phyloP scores from a whole-genome alignment of 495 filamentous ascomycete genomes.

The Hyaloscypha bicolor region DNA sequence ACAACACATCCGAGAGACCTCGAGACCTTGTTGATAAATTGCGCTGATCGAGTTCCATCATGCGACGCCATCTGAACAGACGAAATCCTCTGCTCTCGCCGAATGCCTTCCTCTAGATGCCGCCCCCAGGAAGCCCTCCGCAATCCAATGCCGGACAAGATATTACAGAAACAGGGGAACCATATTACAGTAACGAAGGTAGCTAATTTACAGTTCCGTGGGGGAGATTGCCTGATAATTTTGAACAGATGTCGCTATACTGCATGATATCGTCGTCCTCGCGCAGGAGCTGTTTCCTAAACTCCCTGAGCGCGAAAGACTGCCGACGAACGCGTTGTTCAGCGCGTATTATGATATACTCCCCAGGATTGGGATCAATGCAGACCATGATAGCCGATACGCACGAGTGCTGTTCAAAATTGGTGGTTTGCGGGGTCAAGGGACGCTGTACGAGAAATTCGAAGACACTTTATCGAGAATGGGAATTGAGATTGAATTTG shows the following conservation, averaged over 20 bases:
- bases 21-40: background rate
- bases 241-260: conserved; percentile 69
- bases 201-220: conserved; percentile 21
- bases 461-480: conserved; percentile 62
- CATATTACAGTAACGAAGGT: conserved; percentile 65
- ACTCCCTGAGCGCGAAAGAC: conserved; percentile 59
- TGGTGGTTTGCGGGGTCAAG: conserved; percentile 55
- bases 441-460: conserved; percentile 65
- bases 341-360: conserved; percentile 75
- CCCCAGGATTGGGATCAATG: conserved; percentile 63
- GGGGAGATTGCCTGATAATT: background rate
- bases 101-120: conserved; percentile 35
- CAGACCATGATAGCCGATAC: conserved; percentile 72
- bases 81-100: conserved; percentile 4
- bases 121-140: conserved; percentile 27
- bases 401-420: conserved; percentile 81
- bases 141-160: conserved; percentile 29
- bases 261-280: conserved; percentile 73
- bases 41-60: background rate
- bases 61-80: conserved; percentile 7
- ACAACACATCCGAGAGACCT: background rate
- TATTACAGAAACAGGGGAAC: conserved; percentile 19
- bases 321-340: conserved; percentile 80
- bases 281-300: conserved; percentile 61
- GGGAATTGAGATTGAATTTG: conserved; percentile 69